Percentiles rank a stretch among this genome's conserved stretches.
These are phyloP conservation scores for Linum trigynum DNA, from an alignment of 345 rosid genomes.

Conservation along the genomic window DNA sequence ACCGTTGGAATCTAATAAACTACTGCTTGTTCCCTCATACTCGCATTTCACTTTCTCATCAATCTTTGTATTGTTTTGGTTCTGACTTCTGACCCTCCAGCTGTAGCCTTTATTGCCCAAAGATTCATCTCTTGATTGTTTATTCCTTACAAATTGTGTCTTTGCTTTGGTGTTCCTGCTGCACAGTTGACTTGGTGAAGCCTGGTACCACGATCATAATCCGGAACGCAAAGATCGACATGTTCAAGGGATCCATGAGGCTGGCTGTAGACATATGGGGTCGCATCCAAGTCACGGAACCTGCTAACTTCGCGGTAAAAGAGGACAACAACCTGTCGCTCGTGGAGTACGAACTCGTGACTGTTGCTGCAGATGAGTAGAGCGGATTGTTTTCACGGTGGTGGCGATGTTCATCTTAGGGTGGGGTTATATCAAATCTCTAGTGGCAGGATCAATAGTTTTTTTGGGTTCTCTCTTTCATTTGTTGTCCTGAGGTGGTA, in stretches of 20 bases:
- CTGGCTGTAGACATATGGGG: constrained; percentile 50
- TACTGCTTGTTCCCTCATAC: too few species aligned
- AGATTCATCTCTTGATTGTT: background rate
- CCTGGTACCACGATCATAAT: constrained; percentile 28
- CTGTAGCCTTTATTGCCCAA: background rate
- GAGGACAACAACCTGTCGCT: constrained; percentile 35
- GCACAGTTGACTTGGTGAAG: constrained; percentile 37
- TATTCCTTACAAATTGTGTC: background rate
- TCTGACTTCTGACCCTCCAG: too few species aligned
- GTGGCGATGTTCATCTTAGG: too few species aligned
- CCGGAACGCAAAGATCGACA: constrained; percentile 43
- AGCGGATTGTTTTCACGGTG: background rate
- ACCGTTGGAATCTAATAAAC: too few species aligned
- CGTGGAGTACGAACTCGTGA: constrained; percentile 42
- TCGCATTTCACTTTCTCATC: too few species aligned
- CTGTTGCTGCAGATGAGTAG: constrained; percentile 15
- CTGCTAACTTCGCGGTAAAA: constrained; percentile 28
- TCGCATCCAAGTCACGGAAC: constrained; percentile 35
- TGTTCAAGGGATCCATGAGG: constrained; percentile 44
- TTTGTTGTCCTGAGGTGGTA: background rate
- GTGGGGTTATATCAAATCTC: background rate
- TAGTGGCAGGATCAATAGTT: background rate
- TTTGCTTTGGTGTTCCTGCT: background rate
- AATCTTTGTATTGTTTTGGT: too few species aligned
- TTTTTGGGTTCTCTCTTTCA: background rate